These are phyloP conservation scores for Exophiala oligosperma DNA, from an alignment of 2,329 filamentous ascomycete species.

Conservation along the genomic window DNA sequence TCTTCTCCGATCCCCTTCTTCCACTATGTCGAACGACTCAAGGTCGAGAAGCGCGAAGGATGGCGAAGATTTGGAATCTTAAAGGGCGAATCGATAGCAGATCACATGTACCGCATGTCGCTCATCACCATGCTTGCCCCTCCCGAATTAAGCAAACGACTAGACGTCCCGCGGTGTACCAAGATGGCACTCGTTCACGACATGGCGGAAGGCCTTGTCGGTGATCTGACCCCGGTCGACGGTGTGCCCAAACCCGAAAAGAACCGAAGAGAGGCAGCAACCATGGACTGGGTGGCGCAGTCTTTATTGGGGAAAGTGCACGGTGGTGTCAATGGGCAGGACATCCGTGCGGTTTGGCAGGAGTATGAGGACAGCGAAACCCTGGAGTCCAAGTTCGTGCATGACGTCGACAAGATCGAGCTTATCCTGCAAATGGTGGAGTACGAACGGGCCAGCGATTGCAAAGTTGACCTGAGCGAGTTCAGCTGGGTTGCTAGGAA, in stretches of 20 bases:
- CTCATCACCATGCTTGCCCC: conserved; percentile 93
- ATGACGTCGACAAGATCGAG: conserved; percentile 98
- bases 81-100: conserved; percentile 81
- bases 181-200: conserved; percentile 97
- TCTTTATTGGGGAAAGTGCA: conserved; percentile 72
- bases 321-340: conserved; percentile 66
- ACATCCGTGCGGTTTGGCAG: conserved; percentile 81
- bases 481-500: conserved; percentile 76
- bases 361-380: conserved; percentile 92
- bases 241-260: conserved; percentile 84
- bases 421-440: conserved; percentile 93
- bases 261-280: conserved; percentile 77
- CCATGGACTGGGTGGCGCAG: conserved; percentile 86
- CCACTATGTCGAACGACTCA: conserved; percentile 88
- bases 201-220: conserved; percentile 93
- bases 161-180: conserved; percentile 82
- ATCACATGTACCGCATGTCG: conserved; percentile 99
- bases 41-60: conserved; percentile 94
- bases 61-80: conserved; percentile 85
- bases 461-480: conserved; percentile 75
- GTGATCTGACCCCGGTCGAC: conserved; percentile 94
- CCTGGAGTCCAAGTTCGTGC: conserved; percentile 82
- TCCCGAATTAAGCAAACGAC: conserved; percentile 64
- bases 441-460: conserved; percentile 75
- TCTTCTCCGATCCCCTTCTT: conserved; percentile 85